phyloP scores from a whole-genome alignment of 129 eudicot species.

The sunflower (Helianthus annuus) region HanXRQr2.0-SUNRISE NC_035439.2:34261641-34262140 shows the following conservation, averaged over 20 bases:
- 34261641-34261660: background rate
- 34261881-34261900: background rate
- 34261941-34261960: slow-evolving; percentile 91
- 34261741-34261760: too few relatives aligned
- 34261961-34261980: slow-evolving; percentile 81
- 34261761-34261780: too few relatives aligned
- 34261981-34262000: slow-evolving; percentile 78
- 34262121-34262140: slow-evolving; percentile 10
- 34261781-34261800: too few relatives aligned
- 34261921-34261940: slow-evolving; percentile 93
- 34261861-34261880: background rate
- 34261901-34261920: slow-evolving; percentile 18
- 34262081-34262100: slow-evolving; percentile 42
- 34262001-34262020: slow-evolving; percentile 69
- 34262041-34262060: slow-evolving; percentile 84
- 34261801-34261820: too few relatives aligned
- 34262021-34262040: slow-evolving; percentile 81
- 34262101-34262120: background rate
- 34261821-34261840: too few relatives aligned
- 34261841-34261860: too few relatives aligned
- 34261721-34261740: too few relatives aligned
- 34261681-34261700: too few relatives aligned
- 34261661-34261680: background rate
- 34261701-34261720: too few relatives aligned
- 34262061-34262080: slow-evolving; percentile 87